A percentile compares a stretch with the other conserved stretches of the same genome.
phyloP scores from a whole-genome alignment of 495 filamentous ascomycete genomes.

The Neurospora hispaniola region DNA sequence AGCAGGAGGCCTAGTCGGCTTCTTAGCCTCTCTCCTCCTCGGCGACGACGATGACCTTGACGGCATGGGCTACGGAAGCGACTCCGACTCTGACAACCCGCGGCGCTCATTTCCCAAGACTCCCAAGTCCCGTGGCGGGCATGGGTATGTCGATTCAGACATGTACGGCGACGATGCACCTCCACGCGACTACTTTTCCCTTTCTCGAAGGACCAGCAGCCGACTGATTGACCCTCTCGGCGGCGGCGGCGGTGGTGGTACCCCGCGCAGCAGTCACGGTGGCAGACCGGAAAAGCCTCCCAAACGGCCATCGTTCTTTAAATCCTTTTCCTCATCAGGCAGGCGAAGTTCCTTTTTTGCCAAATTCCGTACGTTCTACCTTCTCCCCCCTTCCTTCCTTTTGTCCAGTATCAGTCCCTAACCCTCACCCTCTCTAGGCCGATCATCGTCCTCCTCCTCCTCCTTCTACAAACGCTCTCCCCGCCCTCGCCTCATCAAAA shows the following conservation, averaged over 20 bases:
- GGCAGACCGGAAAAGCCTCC: not conserved
- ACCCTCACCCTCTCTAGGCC: not conserved
- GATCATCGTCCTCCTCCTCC: conserved; percentile 27
- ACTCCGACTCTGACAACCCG: not conserved
- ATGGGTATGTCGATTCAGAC: not conserved
- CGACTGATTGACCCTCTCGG: not conserved
- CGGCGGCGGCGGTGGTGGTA: not conserved
- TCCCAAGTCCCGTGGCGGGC: not conserved
- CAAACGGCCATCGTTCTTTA: not conserved
- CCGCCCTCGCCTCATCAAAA: conserved; percentile 62
- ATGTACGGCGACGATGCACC: not conserved
- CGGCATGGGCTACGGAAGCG: not conserved
- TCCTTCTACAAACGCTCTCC: conserved; percentile 66
- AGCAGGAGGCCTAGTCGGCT: not conserved
- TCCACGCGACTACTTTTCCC: not conserved
- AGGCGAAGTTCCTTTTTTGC: not conserved
- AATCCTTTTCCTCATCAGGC: not conserved
- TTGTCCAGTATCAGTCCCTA: not conserved
- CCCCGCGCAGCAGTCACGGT: not conserved
- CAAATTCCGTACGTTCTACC: not conserved
- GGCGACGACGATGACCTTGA: not conserved
- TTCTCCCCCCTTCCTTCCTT: not conserved
- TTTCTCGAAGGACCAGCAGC: not conserved
- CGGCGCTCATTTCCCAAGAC: not conserved
- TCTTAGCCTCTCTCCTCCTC: not conserved